Percentiles rank a stretch among this genome's conserved stretches.
These are phyloP conservation scores for Calvatia gigantea DNA, from an alignment of 768 basidiomycete genomes.

Conservation along the genomic window DNA sequence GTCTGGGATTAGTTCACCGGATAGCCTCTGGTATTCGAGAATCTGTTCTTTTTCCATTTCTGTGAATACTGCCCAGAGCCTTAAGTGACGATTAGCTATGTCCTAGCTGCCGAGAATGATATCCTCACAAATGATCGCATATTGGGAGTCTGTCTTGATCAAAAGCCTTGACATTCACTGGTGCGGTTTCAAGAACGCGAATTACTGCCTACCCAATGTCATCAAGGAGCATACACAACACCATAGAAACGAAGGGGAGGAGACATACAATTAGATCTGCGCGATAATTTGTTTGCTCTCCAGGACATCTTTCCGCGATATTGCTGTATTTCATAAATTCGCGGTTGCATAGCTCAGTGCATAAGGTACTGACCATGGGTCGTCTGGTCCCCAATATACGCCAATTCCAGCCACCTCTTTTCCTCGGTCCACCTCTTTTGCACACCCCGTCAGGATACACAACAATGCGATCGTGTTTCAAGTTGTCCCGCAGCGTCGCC, in stretches of 20 bases:
- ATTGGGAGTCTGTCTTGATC: constrained; percentile 85
- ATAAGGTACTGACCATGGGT: constrained; percentile 48
- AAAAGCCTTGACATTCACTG: constrained; percentile 49
- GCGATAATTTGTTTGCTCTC: constrained; percentile 81
- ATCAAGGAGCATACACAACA: background rate
- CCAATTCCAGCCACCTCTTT: constrained; percentile 78
- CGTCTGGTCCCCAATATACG: constrained; percentile 80
- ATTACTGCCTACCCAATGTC: constrained; percentile 80
- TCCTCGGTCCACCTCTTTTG: constrained; percentile 68
- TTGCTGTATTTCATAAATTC: constrained; percentile 48
- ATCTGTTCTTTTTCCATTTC: constrained; percentile 61
- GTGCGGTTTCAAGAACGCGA: constrained; percentile 73
- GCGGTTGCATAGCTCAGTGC: background rate
- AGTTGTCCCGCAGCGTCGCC: constrained; percentile 24
- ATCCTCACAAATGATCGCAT: constrained; percentile 70
- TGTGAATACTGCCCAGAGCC: constrained; percentile 68
- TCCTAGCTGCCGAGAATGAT: background rate
- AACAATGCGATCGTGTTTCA: constrained; percentile 35
- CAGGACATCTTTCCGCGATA: constrained; percentile 77
- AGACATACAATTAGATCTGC: constrained; percentile 77
- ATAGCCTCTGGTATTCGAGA: constrained; percentile 39
- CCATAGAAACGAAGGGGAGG: background rate
- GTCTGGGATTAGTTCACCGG: constrained; percentile 68
- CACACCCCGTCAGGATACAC: constrained; percentile 92
- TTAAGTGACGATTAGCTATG: constrained; percentile 26